phyloP scores from a whole-genome alignment of 192 early-diverging fungal genomes.

The Linnemannia elongata region DNA sequence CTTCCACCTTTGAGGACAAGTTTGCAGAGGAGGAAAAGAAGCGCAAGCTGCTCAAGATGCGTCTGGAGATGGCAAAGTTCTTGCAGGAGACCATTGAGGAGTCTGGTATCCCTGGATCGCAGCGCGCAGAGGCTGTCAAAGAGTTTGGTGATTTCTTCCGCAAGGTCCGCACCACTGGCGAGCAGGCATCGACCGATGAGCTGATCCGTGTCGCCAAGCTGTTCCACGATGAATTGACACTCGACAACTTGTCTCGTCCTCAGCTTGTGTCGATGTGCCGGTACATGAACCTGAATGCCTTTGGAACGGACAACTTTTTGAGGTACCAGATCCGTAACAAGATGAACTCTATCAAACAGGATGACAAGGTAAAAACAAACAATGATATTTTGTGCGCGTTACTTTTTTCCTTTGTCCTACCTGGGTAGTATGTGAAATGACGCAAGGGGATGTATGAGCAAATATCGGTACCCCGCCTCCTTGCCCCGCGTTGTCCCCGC shows the following conservation, averaged over 20 bases:
- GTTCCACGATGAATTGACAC: slow-evolving; percentile 94
- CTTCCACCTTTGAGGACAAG: slow-evolving; percentile 94
- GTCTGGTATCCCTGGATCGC: slow-evolving; percentile 69
- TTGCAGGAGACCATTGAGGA: slow-evolving; percentile 96
- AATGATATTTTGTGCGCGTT: not conserved
- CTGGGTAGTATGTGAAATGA: not conserved
- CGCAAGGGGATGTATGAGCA: not conserved
- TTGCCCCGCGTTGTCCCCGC: not conserved
- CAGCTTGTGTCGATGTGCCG: slow-evolving; percentile 96
- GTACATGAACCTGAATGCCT: slow-evolving; percentile 96
- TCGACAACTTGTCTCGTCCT: slow-evolving; percentile 93
- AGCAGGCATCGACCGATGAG: slow-evolving; percentile 87
- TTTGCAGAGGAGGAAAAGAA: slow-evolving; percentile 93
- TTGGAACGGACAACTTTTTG: slow-evolving; percentile 97
- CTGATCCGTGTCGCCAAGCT: slow-evolving; percentile 86
- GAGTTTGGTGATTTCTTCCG: slow-evolving; percentile 83
- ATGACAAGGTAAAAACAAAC: slow-evolving; percentile 74
- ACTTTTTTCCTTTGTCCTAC: not conserved
- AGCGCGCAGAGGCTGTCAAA: slow-evolving; percentile 69
- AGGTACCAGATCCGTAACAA: slow-evolving; percentile 92
- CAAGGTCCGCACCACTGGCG: slow-evolving; percentile 87
- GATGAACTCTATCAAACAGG: slow-evolving; percentile 87
- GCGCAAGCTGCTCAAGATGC: slow-evolving; percentile 90
- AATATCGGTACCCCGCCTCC: not conserved
- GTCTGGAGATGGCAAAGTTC: slow-evolving; percentile 95